Conservation (phyloP, 139 green algal species). For the Chlamydomonas asymmetrica region DNA sequence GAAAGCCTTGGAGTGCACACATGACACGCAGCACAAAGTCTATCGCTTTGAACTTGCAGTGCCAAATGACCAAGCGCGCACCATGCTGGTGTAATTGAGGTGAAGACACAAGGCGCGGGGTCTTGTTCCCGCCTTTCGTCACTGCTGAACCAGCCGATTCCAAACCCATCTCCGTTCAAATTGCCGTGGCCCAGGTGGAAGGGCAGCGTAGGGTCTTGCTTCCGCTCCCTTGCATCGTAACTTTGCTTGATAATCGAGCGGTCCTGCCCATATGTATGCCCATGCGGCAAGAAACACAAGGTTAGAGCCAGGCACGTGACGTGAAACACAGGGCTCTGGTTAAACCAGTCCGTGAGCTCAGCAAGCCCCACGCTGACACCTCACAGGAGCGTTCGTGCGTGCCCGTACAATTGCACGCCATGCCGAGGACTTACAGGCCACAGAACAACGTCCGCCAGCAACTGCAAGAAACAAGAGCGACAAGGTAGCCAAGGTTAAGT, state of each 20-base stretch:
- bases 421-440: conserved; percentile 44
- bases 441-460: conserved; percentile 86
- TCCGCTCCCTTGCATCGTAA: conserved; percentile 90
- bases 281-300: background rate
- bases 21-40: background rate
- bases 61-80: conserved; percentile 11
- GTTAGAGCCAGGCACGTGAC: background rate
- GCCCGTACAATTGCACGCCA: background rate
- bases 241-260: conserved; percentile 88
- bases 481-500: too few species aligned
- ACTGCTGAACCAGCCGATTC: conserved; percentile 85
- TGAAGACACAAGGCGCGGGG: conserved; percentile 88
- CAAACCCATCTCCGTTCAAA: conserved; percentile 91
- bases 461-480: background rate
- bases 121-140: conserved; percentile 52
- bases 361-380: too few species aligned
- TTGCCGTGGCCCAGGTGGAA: conserved; percentile 84
- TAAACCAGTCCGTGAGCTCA: too few species aligned
- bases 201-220: conserved; percentile 67
- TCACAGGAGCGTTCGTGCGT: background rate
- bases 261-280: conserved; percentile 59
- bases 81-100: conserved; percentile 88
- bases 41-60: background rate
- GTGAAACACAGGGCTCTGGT: too few species aligned
- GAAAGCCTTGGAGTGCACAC: background rate